Evolutionary conservation across 2,329 filamentous ascomycete species (phyloP), one percentile per base, ranked within the genome.

Genomic region (Xylariaceae sp.): DNA sequence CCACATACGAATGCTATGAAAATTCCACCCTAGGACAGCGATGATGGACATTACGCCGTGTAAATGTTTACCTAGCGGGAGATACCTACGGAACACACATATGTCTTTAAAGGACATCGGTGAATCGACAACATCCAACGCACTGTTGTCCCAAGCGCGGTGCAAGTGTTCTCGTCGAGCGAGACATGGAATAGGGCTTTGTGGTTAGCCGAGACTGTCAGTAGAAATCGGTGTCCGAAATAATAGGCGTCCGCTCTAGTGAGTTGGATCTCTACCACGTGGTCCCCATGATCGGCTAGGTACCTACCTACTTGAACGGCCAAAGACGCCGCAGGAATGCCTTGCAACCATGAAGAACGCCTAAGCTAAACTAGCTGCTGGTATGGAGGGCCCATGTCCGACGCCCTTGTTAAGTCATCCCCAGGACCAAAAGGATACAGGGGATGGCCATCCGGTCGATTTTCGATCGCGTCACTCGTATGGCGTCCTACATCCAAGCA

Each of bases 151-250:
- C 35, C 45, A 51, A 53, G 47, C 47, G 48, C 43, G 30, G 26
- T 31, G 44, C 19, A 30, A 55, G 8, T 45, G 40, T 32, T 42
- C 55, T 55, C 50, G 55, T 60, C 55, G 39, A 57, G 52, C 55
- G 49, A 58, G 55, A 55, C 27, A 47, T 35, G 40, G 54, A 50
- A 53, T 53, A 43, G 43, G 35, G 35, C 35, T 11, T 37, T 3
- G 12, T 11, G 5, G 12, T 11, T 11, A 9, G 3, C 8, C 35
- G 8, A 37, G 35, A 37, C 8, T 37, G 8, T 34, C 8, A 11
- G 35, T 39, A 47, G 40, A 46, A 32, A 32, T 53, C 55, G 55
- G 55, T 55, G 43, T 53, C 55, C 57, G 55, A 58, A 57, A 55
- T 41, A 4, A 5, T 8, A 29, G 4, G 4, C 11, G 43, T 53